phyloP scores from a whole-genome alignment of 1,139 yeast genomes.

The Citeromyces hawaiiensis region DNA sequence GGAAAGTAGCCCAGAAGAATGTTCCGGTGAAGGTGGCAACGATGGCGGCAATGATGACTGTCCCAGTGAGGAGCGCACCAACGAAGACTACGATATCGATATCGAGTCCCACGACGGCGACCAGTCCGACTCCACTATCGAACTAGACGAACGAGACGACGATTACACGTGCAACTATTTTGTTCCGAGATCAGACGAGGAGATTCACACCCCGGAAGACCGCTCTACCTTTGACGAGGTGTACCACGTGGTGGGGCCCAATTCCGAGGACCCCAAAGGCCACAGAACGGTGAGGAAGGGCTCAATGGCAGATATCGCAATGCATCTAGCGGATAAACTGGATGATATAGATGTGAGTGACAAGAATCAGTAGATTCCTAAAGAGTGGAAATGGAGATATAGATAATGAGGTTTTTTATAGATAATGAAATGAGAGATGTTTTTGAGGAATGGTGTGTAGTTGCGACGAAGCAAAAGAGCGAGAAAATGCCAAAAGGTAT shows the following conservation, averaged over 20 bases:
- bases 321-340: neutral
- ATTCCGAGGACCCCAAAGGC: neutral
- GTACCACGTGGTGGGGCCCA: neutral
- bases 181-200: conserved; percentile 9
- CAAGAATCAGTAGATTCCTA: neutral
- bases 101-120: neutral
- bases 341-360: neutral
- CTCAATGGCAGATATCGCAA: neutral
- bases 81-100: conserved; percentile 5
- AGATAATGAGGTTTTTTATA: too few species aligned
- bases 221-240: neutral
- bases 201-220: conserved; percentile 8
- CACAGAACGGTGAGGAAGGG: neutral
- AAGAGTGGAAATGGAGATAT: too few species aligned
- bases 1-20: neutral
- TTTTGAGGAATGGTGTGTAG: too few species aligned
- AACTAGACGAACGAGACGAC: conserved; percentile 12
- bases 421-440: too few species aligned
- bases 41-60: neutral
- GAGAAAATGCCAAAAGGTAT: too few species aligned
- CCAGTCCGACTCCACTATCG: conserved; percentile 7
- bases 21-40: neutral
- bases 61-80: conserved; percentile 6
- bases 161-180: conserved; percentile 11
- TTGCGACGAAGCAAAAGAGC: too few species aligned